These are phyloP conservation scores for Leptographium flavum DNA, from an alignment of 2,329 filamentous ascomycete species.

Conservation along the genomic window DNA sequence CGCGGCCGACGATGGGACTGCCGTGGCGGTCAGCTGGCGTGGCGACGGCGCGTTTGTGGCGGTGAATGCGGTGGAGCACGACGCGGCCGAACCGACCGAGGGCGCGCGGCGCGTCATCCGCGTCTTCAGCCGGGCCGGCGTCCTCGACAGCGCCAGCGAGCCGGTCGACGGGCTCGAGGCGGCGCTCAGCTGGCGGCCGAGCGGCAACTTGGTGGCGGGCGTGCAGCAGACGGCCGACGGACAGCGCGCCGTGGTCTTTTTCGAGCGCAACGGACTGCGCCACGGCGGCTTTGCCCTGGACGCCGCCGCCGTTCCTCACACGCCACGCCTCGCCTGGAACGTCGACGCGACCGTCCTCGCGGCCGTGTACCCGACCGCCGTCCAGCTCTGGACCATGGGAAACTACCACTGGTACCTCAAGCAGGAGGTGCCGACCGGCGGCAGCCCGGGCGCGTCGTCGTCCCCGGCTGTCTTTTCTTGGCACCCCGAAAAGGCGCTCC, in stretches of 20 bases:
- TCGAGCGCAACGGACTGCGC: conserved; percentile 92
- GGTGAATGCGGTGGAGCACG: conserved; percentile 64
- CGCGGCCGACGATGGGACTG: conserved; percentile 49
- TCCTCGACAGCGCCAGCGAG: conserved; percentile 85
- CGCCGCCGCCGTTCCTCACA: conserved; percentile 6
- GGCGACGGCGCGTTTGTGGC: conserved; percentile 88
- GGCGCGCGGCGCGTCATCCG: conserved; percentile 58
- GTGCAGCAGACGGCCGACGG: conserved; percentile 46
- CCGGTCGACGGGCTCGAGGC: conserved; percentile 86
- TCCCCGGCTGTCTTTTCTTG: conserved; percentile 36
- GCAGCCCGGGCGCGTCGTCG: background rate
- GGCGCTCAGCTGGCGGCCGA: conserved; percentile 78
- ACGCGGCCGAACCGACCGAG: conserved; percentile 11
- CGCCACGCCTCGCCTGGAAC: conserved; percentile 66
- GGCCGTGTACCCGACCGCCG: conserved; percentile 54
- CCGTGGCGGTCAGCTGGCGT: conserved; percentile 72
- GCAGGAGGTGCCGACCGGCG: conserved; percentile 54
- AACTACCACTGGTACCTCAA: conserved; percentile 99
- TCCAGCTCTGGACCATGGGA: conserved; percentile 94
- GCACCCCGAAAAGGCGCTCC: conserved; percentile 76
- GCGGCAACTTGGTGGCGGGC: conserved; percentile 80
- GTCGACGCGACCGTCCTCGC: conserved; percentile 82
- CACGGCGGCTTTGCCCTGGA: conserved; percentile 79
- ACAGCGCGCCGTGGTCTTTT: conserved; percentile 76
- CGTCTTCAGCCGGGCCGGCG: conserved; percentile 80